Base-by-base conservation (phyloP, 2,329 filamentous ascomycete genomes). In the Sclerotinia subarctica region DNA sequence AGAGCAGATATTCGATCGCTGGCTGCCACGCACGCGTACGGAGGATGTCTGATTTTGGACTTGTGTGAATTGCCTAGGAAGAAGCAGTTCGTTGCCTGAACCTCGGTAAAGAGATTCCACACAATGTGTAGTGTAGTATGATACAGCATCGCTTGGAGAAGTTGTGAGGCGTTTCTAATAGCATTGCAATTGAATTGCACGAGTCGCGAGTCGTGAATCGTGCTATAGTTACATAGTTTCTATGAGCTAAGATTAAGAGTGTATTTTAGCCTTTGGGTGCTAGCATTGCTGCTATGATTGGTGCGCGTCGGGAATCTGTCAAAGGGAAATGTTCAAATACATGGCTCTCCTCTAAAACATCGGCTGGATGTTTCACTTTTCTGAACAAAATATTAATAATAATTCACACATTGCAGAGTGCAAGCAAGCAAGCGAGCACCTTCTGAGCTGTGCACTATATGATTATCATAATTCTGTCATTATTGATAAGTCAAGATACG, bases 1-100 rank as follows among this genome's bases (percentile, higher is more conserved):
- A 62, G 46, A 38, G 58, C 21, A 51, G 46, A 62, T 63, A 51
- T 63, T 63, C 35, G 59, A 63, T 63, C 32, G 59, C 46, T 63
- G 59, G 46, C 59, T 54, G 65, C 65, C 57, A 67, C 56, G 65
- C 65, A 67, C 10, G 35, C 47, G 57, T 46, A 42, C 56, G 47
- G 56, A 53, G 47, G 19, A 46, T 24, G 42, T 26, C 65, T 67
- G 15, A 38, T 62, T 63, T 54, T 42, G 57, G 57, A 46, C 26
- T 46, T 54, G 52, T 42, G 35, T 35, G 19, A 26, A 24, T 19
- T 46, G 44, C 59, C 35, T 53, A 62, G 17, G 35, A 60, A 35
- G 17, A 35, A 42, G 32, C 44, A 66, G 42, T 35, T 60, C 29
- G 17, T 51, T 35, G 65, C 24, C 11, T 63, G n/a, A 66, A 66